These are phyloP conservation scores for Orbilia oligospora DNA, from an alignment of 2,329 filamentous ascomycete species.

Conservation along the genomic window DNA sequence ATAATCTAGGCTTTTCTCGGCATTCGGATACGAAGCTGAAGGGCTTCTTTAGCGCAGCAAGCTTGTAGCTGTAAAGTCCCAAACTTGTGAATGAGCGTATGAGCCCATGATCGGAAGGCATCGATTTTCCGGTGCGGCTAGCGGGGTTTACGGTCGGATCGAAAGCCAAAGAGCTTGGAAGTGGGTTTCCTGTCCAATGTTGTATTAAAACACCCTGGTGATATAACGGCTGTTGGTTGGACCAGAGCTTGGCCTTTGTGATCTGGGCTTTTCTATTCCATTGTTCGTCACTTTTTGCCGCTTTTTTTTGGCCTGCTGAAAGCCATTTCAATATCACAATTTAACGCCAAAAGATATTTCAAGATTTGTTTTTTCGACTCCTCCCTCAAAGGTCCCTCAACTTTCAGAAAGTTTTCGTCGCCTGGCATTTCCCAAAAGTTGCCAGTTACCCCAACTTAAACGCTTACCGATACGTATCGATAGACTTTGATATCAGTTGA, in stretches of 20 bases:
- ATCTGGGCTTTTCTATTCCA: slow-evolving; percentile 8
- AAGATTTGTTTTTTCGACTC: not conserved
- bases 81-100: not conserved
- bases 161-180: not conserved
- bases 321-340: not conserved
- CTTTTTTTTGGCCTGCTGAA: slow-evolving; percentile 8
- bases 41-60: slow-evolving; percentile 4
- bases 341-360: not conserved
- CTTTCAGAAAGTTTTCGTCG: not conserved
- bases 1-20: slow-evolving; percentile 43
- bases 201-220: slow-evolving; percentile 22
- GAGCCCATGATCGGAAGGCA: not conserved
- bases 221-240: slow-evolving; percentile 28
- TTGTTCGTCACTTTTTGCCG: slow-evolving; percentile 20
- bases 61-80: not conserved
- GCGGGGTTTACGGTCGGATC: slow-evolving; percentile 31
- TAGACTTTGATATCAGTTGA: not conserved
- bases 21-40: slow-evolving; percentile 27
- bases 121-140: slow-evolving; percentile 16
- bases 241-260: slow-evolving; percentile 12
- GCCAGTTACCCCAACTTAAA: not conserved
- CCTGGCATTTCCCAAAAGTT: not conserved
- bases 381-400: not conserved
- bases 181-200: not conserved
- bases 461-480: not conserved